Conservation (phyloP, 768 basidiomycete species). For the Glaciozyma martinii region DNA sequence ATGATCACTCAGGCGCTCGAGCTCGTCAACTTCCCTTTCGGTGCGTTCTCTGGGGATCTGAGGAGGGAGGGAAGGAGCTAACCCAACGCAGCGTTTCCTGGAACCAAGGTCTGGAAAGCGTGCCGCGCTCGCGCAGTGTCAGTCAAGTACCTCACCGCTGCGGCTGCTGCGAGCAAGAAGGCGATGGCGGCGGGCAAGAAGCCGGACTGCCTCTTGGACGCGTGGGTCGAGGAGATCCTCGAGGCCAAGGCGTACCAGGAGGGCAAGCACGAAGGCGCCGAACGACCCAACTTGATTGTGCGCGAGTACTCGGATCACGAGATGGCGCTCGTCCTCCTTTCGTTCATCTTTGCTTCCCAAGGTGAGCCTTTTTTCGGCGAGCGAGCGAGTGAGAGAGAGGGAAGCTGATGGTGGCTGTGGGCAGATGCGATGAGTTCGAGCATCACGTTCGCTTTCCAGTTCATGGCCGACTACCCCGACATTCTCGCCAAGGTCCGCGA, state of each 20-base stretch:
- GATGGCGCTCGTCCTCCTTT: constrained; percentile 94
- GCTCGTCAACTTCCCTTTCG: constrained; percentile 95
- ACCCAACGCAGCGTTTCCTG: constrained; percentile 54
- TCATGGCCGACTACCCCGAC: constrained; percentile 84
- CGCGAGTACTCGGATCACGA: constrained; percentile 81
- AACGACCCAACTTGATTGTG: constrained; percentile 52
- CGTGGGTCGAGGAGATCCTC: constrained; percentile 70
- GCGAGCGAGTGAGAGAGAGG: too few relatives aligned
- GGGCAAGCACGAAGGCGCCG: constrained; percentile 40
- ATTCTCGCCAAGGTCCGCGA: constrained; percentile 77
- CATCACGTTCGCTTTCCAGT: constrained; percentile 91
- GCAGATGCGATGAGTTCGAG: constrained; percentile 99
- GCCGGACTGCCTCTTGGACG: constrained; percentile 82
- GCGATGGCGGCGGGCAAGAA: constrained; percentile 68
- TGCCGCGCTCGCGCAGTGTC: constrained; percentile 82
- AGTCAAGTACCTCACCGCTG: constrained; percentile 60
- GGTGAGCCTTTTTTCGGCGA: constrained; percentile 37
- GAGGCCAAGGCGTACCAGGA: constrained; percentile 45
- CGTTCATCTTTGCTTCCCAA: constrained; percentile 94
- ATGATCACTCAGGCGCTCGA: constrained; percentile 87
- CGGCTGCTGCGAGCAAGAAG: constrained; percentile 68
- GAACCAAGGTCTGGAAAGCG: constrained; percentile 91
- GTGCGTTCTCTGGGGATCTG: not conserved
- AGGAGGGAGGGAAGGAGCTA: not conserved
- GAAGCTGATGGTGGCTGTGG: constrained; percentile 39